Evolutionary conservation across 225 moss, liverwort and hornwort genomes (phyloP).

Genomic region (Pleurozium schreberi): DNA sequence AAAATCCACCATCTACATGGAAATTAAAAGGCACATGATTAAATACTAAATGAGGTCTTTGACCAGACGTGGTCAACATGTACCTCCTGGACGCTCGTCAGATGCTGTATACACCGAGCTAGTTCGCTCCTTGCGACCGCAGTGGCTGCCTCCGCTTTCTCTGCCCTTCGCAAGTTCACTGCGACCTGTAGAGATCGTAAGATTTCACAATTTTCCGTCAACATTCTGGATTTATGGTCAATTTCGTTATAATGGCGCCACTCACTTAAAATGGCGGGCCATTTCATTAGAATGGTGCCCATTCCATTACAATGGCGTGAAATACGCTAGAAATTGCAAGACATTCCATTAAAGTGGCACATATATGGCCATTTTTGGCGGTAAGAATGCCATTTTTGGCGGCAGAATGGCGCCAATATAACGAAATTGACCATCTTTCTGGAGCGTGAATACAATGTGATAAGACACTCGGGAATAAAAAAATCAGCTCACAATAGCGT

Average conservation of each 20-base stretch:
- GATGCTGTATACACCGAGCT: slow-evolving; percentile 3
- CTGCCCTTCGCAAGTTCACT: slow-evolving; percentile 23
- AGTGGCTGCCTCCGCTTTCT: slow-evolving; percentile 23
- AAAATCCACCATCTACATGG: too few species aligned
- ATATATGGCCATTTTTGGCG: too few species aligned
- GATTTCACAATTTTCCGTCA: neutral
- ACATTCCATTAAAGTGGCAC: too few species aligned
- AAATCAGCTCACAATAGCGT: neutral
- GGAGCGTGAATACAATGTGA: neutral
- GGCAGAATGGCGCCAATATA: too few species aligned
- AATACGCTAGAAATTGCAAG: too few species aligned
- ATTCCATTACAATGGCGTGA: too few species aligned
- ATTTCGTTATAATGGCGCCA: too few species aligned
- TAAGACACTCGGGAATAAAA: neutral
- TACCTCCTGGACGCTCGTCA: slow-evolving; percentile 21
- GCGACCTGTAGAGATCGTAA: slow-evolving; percentile 4
- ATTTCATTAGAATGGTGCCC: too few species aligned
- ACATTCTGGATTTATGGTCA: neutral
- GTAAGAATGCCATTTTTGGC: too few species aligned
- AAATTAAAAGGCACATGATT: neutral
- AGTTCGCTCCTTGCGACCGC: slow-evolving; percentile 12
- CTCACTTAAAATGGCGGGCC: too few species aligned
- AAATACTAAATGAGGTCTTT: neutral
- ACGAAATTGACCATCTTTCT: too few species aligned
- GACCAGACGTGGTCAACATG: neutral